Conservation (phyloP, 495 filamentous ascomycete genomes). For the Venustampulla echinocandica region DNA sequence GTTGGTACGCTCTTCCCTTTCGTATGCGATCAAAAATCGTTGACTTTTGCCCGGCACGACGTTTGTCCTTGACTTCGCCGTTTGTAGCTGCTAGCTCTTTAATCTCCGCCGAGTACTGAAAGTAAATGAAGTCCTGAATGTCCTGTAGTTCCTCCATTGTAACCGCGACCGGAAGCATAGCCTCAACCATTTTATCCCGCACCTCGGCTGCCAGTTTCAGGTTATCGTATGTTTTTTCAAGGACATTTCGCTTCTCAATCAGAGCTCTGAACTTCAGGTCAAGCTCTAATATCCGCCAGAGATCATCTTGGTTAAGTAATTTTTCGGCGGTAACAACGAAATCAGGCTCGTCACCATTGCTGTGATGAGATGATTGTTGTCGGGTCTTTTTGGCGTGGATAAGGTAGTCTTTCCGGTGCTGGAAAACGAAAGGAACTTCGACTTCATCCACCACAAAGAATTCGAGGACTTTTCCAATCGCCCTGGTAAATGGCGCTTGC, state of each 20-base stretch:
- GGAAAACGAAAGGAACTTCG: slow-evolving; percentile 95
- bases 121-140: slow-evolving; percentile 92
- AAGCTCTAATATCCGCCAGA: slow-evolving; percentile 89
- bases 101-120: slow-evolving; percentile 77
- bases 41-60: slow-evolving; percentile 67
- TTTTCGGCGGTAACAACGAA: slow-evolving; percentile 76
- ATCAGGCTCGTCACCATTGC: slow-evolving; percentile 55
- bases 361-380: slow-evolving; percentile 36
- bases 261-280: slow-evolving; percentile 91
- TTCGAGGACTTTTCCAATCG: slow-evolving; percentile 86
- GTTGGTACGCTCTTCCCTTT: slow-evolving; percentile 63
- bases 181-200: slow-evolving; percentile 61
- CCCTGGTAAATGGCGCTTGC: slow-evolving; percentile 71
- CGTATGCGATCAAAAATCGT: slow-evolving; percentile 77
- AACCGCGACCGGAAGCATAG: slow-evolving; percentile 62
- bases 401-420: slow-evolving; percentile 95
- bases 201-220: slow-evolving; percentile 48
- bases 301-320: slow-evolving; percentile 80
- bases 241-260: slow-evolving; percentile 75
- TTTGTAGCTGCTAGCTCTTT: slow-evolving; percentile 63
- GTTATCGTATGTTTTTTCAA: slow-evolving; percentile 68
- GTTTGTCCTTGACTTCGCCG: slow-evolving; percentile 49
- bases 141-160: slow-evolving; percentile 94
- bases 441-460: slow-evolving; percentile 88
- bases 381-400: slow-evolving; percentile 79